phyloP scores from a whole-genome alignment of 2,329 filamentous ascomycete genomes.

The Metarhizium robertsii region DNA sequence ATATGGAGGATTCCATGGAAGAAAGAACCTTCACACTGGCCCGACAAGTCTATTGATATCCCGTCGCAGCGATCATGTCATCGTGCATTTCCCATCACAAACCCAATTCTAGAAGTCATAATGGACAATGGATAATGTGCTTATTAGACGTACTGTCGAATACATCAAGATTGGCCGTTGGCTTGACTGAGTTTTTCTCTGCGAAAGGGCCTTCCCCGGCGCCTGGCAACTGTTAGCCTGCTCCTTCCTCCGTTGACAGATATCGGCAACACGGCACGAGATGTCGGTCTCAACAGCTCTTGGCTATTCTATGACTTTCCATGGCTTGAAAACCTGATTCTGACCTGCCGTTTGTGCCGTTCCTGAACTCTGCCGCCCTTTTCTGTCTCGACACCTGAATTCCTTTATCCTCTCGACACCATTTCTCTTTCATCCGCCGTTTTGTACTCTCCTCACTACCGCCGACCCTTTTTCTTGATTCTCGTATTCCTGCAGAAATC shows the following conservation, averaged over 20 bases:
- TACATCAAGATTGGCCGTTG: background rate
- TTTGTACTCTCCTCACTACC: conserved; percentile 4
- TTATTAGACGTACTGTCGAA: background rate
- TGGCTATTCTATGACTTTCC: background rate
- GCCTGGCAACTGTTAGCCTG: conserved; percentile 2
- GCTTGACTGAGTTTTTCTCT: background rate
- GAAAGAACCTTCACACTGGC: background rate
- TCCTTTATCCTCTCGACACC: background rate
- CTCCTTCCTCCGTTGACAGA: conserved; percentile 8
- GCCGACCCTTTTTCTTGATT: conserved; percentile 1
- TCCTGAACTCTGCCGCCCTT: background rate
- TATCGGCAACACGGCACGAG: background rate
- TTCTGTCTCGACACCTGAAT: background rate
- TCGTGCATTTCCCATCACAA: background rate
- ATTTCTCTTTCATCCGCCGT: background rate
- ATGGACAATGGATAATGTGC: background rate
- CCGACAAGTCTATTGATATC: background rate
- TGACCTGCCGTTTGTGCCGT: background rate
- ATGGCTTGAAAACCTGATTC: background rate
- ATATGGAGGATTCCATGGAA: background rate
- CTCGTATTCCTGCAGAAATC: conserved; percentile 1
- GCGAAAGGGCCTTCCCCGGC: conserved; percentile 4
- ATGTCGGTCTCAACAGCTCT: background rate
- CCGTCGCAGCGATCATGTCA: background rate
- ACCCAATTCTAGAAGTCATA: background rate